Evolutionary conservation across 129 eudicot genomes (phyloP).

Genomic region (Arctium minus): DNA sequence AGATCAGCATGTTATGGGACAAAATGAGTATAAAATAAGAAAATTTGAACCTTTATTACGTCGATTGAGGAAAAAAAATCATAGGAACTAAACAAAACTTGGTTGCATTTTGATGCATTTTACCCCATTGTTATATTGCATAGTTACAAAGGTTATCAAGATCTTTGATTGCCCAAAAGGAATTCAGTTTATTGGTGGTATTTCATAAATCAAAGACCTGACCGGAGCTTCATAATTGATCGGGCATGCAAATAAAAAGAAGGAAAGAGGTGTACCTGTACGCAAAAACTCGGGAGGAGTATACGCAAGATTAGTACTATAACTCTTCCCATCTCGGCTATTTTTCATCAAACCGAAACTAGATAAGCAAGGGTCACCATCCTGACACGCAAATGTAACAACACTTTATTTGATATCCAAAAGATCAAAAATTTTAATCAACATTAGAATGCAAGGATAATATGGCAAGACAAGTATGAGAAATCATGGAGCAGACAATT

Average conservation of each 20-base stretch:
- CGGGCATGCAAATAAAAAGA: too few relatives aligned
- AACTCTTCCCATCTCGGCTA: conserved; percentile 97
- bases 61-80: too few relatives aligned
- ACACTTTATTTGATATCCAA: too few relatives aligned
- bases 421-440: background rate
- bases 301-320: conserved; percentile 94
- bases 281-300: conserved; percentile 97
- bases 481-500: too few relatives aligned
- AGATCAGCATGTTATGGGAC: too few relatives aligned
- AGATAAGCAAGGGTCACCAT: conserved; percentile 92
- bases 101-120: too few relatives aligned
- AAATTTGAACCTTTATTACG: too few relatives aligned
- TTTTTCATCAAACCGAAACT: conserved; percentile 98
- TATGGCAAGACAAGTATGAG: background rate
- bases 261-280: conserved; percentile 52
- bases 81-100: too few relatives aligned
- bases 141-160: background rate
- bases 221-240: background rate
- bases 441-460: background rate
- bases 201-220: background rate
- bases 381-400: conserved; percentile 43
- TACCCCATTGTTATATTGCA: background rate
- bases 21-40: too few relatives aligned
- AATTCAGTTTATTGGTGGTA: background rate
- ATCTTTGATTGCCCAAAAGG: background rate